Evolutionary conservation across 352 stramenopile genomes (phyloP).

Genomic region (Phytophthora palmivora): DNA sequence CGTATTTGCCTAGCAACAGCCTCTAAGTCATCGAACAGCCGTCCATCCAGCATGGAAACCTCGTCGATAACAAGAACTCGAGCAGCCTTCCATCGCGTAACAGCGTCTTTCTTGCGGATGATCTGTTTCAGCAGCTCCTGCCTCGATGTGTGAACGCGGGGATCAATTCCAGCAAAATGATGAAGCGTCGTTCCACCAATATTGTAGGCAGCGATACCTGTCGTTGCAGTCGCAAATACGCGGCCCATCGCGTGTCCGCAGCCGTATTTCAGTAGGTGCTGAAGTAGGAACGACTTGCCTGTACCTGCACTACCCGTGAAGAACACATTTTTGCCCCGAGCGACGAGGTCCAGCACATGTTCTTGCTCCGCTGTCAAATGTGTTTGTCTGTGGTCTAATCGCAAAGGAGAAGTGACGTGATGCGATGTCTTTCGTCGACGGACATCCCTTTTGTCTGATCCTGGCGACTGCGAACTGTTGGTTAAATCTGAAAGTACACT

Average conservation of each 20-base stretch:
- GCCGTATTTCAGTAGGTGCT: conserved; percentile 58
- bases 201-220: conserved; percentile 86
- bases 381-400: conserved; percentile 2
- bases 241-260: conserved; percentile 42
- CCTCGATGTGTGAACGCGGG: conserved; percentile 32
- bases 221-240: conserved; percentile 90
- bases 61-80: conserved; percentile 93
- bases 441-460: neutral
- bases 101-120: conserved; percentile 62
- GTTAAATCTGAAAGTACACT: conserved; percentile 35
- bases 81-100: conserved; percentile 60
- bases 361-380: conserved; percentile 51
- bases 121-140: conserved; percentile 54
- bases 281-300: conserved; percentile 85
- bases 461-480: conserved; percentile 38
- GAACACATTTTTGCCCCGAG: conserved; percentile 73
- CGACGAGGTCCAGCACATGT: conserved; percentile 52
- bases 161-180: conserved; percentile 88
- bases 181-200: conserved; percentile 93
- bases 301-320: conserved; percentile 89
- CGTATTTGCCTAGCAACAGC: conserved; percentile 80
- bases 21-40: conserved; percentile 91
- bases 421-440: conserved; percentile 17
- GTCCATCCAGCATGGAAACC: conserved; percentile 91
- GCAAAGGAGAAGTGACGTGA: conserved; percentile 12